Conservation (phyloP, 257 asterid species). For the Primulina huaijiensis region DNA sequence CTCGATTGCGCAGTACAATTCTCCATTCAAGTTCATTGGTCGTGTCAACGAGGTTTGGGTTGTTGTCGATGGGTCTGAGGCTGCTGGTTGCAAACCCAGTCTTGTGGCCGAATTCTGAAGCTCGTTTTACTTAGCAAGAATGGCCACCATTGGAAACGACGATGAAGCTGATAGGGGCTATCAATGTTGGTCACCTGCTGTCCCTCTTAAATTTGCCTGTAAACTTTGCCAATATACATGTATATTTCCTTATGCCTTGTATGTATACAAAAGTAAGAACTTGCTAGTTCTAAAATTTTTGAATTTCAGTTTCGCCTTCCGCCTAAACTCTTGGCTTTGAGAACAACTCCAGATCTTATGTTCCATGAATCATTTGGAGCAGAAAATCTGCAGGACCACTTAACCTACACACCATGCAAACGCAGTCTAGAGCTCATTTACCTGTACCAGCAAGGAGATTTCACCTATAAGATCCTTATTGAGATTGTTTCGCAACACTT, state of each 20-base stretch:
- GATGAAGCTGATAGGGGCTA: no score
- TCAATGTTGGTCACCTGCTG: background rate
- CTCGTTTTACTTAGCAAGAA: background rate
- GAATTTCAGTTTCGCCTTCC: no score
- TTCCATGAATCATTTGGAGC: background rate
- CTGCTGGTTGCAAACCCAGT: conserved; percentile 42
- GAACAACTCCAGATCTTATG: background rate
- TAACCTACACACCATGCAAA: background rate
- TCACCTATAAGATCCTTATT: no score
- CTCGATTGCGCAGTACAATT: conserved; percentile 76
- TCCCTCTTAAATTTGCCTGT: background rate
- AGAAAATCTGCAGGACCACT: background rate
- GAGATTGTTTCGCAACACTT: no score
- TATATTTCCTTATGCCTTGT: background rate
- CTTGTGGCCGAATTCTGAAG: conserved; percentile 42
- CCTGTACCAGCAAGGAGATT: no score
- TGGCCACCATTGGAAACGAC: background rate
- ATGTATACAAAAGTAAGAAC: background rate
- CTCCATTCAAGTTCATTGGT: conserved; percentile 54
- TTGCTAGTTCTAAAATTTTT: background rate
- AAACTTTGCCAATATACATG: background rate
- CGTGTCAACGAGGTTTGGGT: conserved; percentile 86
- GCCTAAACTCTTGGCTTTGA: no score
- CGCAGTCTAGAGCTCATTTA: no score
- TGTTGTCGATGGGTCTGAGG: conserved; percentile 56